phyloP scores from a whole-genome alignment of 164 flowering plant genomes.

The Vitis labrusca region DNA sequence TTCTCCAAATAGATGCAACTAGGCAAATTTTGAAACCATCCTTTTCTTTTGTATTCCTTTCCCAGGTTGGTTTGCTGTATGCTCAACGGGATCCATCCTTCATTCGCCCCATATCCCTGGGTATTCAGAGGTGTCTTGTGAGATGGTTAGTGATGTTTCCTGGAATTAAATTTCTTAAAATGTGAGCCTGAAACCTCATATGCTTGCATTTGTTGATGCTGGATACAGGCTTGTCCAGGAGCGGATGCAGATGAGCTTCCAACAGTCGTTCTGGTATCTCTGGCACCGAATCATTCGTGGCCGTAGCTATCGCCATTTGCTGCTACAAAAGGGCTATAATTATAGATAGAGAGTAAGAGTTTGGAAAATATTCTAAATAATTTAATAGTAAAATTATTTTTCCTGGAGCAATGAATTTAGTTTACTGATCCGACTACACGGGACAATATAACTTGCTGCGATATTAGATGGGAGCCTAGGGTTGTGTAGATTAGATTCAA shows the following conservation, averaged over 20 bases:
- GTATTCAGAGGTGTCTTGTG: slow-evolving; percentile 87
- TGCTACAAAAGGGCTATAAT: slow-evolving; percentile 75
- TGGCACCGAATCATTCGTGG: slow-evolving; percentile 92
- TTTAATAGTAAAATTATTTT: not conserved
- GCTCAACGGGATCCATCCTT: slow-evolving; percentile 87
- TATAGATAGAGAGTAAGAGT: slow-evolving; percentile 39
- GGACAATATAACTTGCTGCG: too few relatives aligned
- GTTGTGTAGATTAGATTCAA: too few relatives aligned
- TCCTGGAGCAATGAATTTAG: not conserved
- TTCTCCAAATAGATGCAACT: not conserved
- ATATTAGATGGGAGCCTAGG: too few relatives aligned
- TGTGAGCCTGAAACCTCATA: not conserved
- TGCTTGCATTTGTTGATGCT: slow-evolving; percentile 12
- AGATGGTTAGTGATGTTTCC: slow-evolving; percentile 69
- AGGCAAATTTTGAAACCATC: not conserved
- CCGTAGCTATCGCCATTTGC: slow-evolving; percentile 87
- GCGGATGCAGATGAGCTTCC: slow-evolving; percentile 53
- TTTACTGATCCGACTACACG: too few relatives aligned
- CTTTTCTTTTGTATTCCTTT: not conserved
- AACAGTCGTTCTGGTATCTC: slow-evolving; percentile 34
- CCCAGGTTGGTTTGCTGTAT: slow-evolving; percentile 89
- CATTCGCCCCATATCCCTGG: slow-evolving; percentile 76
- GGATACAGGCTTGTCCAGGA: slow-evolving; percentile 87
- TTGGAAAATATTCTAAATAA: not conserved
- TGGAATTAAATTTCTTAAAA: not conserved